phyloP scores from a whole-genome alignment of 345 rosid genomes.

The Murraya paniculata region DNA sequence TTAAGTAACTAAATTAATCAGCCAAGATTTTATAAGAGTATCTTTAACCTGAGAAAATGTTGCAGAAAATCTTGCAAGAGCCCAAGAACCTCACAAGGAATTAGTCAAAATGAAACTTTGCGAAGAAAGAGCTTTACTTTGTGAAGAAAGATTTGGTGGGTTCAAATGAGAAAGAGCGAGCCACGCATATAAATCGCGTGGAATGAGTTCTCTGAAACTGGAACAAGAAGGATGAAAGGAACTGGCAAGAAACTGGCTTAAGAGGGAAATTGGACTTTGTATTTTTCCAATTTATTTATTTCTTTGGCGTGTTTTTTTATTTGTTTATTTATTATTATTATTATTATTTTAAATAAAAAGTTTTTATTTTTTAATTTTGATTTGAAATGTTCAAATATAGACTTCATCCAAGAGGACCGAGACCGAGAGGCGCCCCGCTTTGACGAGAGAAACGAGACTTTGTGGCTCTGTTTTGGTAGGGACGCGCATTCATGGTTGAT shows the following conservation, averaged over 20 bases:
- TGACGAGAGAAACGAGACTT: neutral
- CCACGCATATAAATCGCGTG: slow-evolving; percentile 2
- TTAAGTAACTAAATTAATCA: neutral
- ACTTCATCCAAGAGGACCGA: neutral
- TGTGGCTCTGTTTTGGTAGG: neutral
- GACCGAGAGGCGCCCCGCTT: neutral
- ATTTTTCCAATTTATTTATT: neutral
- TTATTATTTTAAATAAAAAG: no score
- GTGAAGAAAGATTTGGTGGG: neutral
- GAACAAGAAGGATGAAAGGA: neutral
- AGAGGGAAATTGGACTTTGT: neutral
- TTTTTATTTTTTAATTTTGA: no score
- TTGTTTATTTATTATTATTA: no score
- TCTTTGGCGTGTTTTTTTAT: neutral
- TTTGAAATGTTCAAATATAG: neutral
- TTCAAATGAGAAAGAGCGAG: neutral
- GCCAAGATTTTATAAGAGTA: neutral
- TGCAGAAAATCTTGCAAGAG: slow-evolving; percentile 6
- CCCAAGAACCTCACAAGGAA: neutral
- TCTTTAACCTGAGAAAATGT: neutral
- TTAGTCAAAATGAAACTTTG: neutral
- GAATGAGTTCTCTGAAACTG: neutral
- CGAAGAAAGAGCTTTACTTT: no score
- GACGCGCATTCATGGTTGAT: neutral
- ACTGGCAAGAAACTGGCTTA: neutral